These are phyloP conservation scores for Liquidambar formosana DNA, from an alignment of 164 flowering plant species.

Conservation along the genomic window DNA sequence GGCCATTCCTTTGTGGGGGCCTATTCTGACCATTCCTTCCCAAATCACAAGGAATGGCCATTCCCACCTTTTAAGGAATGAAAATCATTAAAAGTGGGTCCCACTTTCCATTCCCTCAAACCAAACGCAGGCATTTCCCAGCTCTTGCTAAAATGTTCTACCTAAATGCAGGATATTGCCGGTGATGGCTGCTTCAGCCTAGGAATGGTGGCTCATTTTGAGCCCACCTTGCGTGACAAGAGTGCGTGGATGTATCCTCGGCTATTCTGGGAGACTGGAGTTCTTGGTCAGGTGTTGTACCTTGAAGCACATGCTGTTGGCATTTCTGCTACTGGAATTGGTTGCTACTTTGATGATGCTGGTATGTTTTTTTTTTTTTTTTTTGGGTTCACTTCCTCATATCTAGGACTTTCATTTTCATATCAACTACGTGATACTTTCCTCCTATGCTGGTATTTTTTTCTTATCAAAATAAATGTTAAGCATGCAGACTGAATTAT, in stretches of 20 bases:
- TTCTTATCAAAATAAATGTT: no score
- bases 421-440: not conserved
- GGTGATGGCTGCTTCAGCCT: constrained; percentile 96
- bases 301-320: constrained; percentile 96
- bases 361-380: constrained; percentile 37
- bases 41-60: not conserved
- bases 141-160: not conserved
- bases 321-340: constrained; percentile 95
- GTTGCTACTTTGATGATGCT: constrained; percentile 93
- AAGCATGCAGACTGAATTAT: no score
- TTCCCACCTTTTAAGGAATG: no score
- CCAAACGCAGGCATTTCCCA: no score
- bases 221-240: constrained; percentile 52
- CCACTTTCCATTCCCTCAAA: no score
- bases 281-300: constrained; percentile 88
- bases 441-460: no score
- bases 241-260: constrained; percentile 91
- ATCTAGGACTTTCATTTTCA: not conserved
- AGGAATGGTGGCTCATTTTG: constrained; percentile 88
- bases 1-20: no score
- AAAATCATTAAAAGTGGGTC: no score
- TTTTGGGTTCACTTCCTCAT: not conserved
- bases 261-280: constrained; percentile 93
- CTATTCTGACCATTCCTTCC: no score
- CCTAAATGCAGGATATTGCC: constrained; percentile 76